phyloP scores from a whole-genome alignment of 2,329 filamentous ascomycete species.

The Nemania diffusa region DNA sequence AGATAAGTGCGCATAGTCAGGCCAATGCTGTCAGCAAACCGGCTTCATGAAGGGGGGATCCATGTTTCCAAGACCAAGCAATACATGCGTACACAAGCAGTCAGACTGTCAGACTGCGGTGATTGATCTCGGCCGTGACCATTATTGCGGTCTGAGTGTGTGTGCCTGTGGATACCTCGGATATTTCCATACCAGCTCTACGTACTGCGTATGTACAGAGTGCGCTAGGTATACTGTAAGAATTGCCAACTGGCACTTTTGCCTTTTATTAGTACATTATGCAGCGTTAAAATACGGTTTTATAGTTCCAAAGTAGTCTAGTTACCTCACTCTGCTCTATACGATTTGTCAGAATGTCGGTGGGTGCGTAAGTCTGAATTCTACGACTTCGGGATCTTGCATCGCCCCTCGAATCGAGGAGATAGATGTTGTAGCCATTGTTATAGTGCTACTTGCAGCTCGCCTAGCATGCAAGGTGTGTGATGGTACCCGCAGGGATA shows the following conservation, averaged over 20 bases:
- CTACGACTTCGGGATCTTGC: slow-evolving; percentile 27
- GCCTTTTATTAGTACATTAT: slow-evolving; percentile 17
- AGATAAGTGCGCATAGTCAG: slow-evolving; percentile 1
- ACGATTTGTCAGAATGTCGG: slow-evolving; percentile 33
- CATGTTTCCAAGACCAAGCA: slow-evolving; percentile 17
- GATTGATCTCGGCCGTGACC: slow-evolving; percentile 21
- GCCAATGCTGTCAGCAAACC: slow-evolving; percentile 15
- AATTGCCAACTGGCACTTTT: slow-evolving; percentile 25
- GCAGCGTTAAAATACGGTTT: slow-evolving; percentile 22
- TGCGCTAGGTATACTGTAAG: neutral
- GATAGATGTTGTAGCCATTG: slow-evolving; percentile 20
- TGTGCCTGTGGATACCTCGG: slow-evolving; percentile 32
- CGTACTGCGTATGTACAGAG: neutral
- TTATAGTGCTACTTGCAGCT: slow-evolving; percentile 23
- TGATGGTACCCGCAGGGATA: slow-evolving; percentile 20
- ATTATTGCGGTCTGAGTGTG: slow-evolving; percentile 26
- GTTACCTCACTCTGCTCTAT: slow-evolving; percentile 16
- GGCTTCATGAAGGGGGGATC: slow-evolving; percentile 21
- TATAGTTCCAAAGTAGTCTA: slow-evolving; percentile 25
- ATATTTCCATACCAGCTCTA: slow-evolving; percentile 25
- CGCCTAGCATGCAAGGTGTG: neutral
- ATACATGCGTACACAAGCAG: slow-evolving; percentile 5
- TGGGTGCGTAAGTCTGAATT: slow-evolving; percentile 20
- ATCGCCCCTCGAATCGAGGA: slow-evolving; percentile 20
- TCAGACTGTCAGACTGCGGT: slow-evolving; percentile 7